phyloP scores from a whole-genome alignment of 805 yeast genomes.

The Candida sonorensis region DNA sequence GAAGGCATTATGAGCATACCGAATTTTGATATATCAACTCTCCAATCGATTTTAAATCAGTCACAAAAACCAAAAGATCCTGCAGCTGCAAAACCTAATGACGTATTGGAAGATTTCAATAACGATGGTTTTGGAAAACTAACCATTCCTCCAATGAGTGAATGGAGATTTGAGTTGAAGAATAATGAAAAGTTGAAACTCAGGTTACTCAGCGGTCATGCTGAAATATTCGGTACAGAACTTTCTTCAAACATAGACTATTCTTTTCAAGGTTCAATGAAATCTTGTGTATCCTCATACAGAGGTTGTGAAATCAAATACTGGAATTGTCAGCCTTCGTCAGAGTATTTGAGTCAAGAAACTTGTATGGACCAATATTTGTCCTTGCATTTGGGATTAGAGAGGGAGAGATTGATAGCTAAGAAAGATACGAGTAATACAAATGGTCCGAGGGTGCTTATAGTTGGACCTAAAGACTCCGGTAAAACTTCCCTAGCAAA shows the following conservation, averaged over 20 bases:
- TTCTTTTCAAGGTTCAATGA: constrained; percentile 43
- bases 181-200: constrained; percentile 40
- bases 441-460: constrained; percentile 47
- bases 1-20: constrained; percentile 3
- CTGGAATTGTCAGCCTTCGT: constrained; percentile 33
- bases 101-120: neutral
- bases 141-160: constrained; percentile 33
- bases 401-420: constrained; percentile 36
- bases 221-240: constrained; percentile 92
- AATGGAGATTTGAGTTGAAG: constrained; percentile 73
- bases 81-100: constrained; percentile 3
- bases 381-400: constrained; percentile 72
- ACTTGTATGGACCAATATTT: constrained; percentile 57
- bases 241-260: constrained; percentile 65
- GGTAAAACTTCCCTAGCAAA: constrained; percentile 80
- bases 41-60: constrained; percentile 15
- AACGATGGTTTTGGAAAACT: constrained; percentile 5
- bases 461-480: constrained; percentile 63
- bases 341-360: constrained; percentile 67
- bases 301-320: constrained; percentile 61
- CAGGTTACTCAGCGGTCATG: constrained; percentile 58
- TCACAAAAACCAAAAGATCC: constrained; percentile 1
- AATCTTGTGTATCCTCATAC: constrained; percentile 50
- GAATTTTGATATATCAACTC: constrained; percentile 15
- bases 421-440: constrained; percentile 11